Evolutionary conservation across 2,329 filamentous ascomycete species (phyloP).

Genomic region (Fusarium nodosum): DNA sequence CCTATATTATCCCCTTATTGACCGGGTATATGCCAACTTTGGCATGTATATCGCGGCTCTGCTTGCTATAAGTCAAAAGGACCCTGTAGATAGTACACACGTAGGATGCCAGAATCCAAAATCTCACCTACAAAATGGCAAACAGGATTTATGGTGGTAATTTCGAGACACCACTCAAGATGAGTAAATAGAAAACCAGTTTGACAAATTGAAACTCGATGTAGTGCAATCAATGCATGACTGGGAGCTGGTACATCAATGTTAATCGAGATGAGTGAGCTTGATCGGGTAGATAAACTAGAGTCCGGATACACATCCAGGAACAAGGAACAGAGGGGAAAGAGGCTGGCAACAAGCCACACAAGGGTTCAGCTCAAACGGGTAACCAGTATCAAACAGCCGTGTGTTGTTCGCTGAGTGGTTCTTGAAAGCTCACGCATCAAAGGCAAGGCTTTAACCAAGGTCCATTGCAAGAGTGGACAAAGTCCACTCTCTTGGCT

Average conservation of each 20-base stretch:
- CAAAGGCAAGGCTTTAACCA: not conserved
- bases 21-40: slow-evolving; percentile 37
- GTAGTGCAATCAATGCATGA: not conserved
- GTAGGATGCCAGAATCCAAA: slow-evolving; percentile 12
- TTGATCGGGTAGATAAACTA: slow-evolving; percentile 12
- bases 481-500: slow-evolving; percentile 32
- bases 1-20: slow-evolving; percentile 30
- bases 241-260: slow-evolving; percentile 7
- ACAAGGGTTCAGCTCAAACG: slow-evolving; percentile 34
- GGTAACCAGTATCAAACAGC: slow-evolving; percentile 33
- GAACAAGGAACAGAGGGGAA: slow-evolving; percentile 38
- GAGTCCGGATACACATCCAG: slow-evolving; percentile 19
- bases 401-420: slow-evolving; percentile 49
- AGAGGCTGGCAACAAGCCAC: not conserved
- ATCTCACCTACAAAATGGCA: slow-evolving; percentile 9
- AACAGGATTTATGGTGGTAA: slow-evolving; percentile 25
- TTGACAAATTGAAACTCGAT: slow-evolving; percentile 15
- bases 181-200: slow-evolving; percentile 15
- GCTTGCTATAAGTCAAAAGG: slow-evolving; percentile 34
- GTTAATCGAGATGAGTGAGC: slow-evolving; percentile 10
- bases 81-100: slow-evolving; percentile 27
- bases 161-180: slow-evolving; percentile 23
- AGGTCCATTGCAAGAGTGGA: slow-evolving; percentile 6
- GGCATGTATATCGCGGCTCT: slow-evolving; percentile 37
- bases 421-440: slow-evolving; percentile 19